Base-by-base conservation (phyloP, 192 early-diverging fungal genomes). In the Rhizoclosmatium globosum region DNA sequence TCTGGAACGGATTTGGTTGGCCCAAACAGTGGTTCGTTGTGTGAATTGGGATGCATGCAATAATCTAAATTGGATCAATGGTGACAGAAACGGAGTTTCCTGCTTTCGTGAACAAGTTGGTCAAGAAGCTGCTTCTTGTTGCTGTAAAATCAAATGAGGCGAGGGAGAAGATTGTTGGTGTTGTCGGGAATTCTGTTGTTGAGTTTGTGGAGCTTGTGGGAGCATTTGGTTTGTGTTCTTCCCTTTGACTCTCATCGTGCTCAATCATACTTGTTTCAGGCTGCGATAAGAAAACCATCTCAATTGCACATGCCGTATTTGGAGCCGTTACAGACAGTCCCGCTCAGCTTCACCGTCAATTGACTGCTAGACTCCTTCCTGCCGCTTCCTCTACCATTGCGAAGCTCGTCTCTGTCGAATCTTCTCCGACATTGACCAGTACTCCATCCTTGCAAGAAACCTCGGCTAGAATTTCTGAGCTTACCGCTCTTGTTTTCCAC, bases 261-360 rank as follows among this genome's bases (percentile, higher is more conserved):
- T 68, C 42, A 46, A 17, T 17, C 67, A 68, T 19, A 31, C 17
- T 68, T 13, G 41, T 68, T 45, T 2, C 45, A 39, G 66, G 41
- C 13, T 7, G 17, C 4, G 69, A 71, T n/a, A 71, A 47, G 38
- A n/a, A 39, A 21, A 15, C 56, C 13, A 17, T 56, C 39, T 3
- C 39, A 0, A 57, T 57, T 56, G n/a, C 69, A n/a, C 38, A 71
- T 21, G 74, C 62, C 2, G 17, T 76, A 4, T 21, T 59, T 2
- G 21, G 13, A 17, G 74, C 74, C 7, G 64, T 76, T 41, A 13
- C 46, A 9, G 74, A 76, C 19, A 76, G 46, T 62, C 42, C 13
- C 38, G 31, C 74, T 15, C 43, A 50, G 17, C 7, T 76, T 4
- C 74, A 76, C 41, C 11, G 15, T 6, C 1, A 4, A 4, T 76